Evolutionary conservation across 352 stramenopile species (phyloP).

Genomic region (Globisporangium iwayamae): DNA sequence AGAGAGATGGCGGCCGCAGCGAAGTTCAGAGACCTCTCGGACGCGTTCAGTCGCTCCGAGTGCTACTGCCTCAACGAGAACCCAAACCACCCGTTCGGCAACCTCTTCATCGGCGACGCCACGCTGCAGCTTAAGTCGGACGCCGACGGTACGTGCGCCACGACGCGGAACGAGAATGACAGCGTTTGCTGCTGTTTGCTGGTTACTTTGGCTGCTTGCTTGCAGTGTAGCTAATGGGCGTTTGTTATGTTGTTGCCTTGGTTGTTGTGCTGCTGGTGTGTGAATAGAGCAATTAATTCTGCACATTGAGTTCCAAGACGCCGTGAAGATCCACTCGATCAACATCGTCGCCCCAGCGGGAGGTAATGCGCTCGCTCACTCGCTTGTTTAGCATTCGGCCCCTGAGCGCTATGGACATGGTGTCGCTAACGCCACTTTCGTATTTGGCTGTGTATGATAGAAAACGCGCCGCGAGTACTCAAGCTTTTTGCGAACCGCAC

Average conservation of each 20-base stretch:
- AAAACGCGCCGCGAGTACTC: slow-evolving; percentile 52
- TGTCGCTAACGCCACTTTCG: not conserved
- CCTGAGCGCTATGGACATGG: not conserved
- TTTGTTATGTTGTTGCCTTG: not conserved
- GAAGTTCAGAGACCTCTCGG: slow-evolving; percentile 57
- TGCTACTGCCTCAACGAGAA: slow-evolving; percentile 84
- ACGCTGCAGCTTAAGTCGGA: slow-evolving; percentile 78
- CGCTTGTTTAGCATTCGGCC: not conserved
- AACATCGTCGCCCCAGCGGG: slow-evolving; percentile 48
- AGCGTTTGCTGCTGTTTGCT: not conserved
- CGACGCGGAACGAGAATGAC: not conserved
- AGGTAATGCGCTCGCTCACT: slow-evolving; percentile 20
- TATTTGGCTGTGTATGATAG: slow-evolving; percentile 15
- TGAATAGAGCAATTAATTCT: slow-evolving; percentile 74
- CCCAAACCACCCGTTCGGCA: slow-evolving; percentile 60
- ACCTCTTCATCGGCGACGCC: slow-evolving; percentile 77
- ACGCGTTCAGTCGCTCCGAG: slow-evolving; percentile 49
- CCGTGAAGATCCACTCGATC: slow-evolving; percentile 77
- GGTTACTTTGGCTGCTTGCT: not conserved
- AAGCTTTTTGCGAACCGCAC: slow-evolving; percentile 75
- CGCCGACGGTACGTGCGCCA: slow-evolving; percentile 51
- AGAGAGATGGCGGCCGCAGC: not conserved
- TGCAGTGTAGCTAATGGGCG: not conserved
- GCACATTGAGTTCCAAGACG: slow-evolving; percentile 80
- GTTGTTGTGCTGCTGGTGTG: not conserved